Conservation (phyloP, 176 grass and related monocot genomes). For the Tillandsia leiboldiana region DNA sequence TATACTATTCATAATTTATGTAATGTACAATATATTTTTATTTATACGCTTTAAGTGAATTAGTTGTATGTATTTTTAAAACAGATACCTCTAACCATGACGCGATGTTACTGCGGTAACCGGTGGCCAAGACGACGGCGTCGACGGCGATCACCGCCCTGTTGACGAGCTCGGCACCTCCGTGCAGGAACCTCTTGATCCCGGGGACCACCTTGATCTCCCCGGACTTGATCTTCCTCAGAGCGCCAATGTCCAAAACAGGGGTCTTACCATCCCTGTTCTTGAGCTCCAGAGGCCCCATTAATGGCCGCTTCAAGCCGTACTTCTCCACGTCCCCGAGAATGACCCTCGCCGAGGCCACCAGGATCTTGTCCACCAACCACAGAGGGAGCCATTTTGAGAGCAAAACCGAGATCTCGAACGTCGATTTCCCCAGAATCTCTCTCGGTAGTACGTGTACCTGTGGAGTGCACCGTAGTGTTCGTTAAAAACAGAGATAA, state of each 20-base stretch:
- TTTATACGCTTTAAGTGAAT: too few relatives aligned
- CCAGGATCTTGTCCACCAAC: slow-evolving; percentile 28
- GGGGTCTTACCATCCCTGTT: slow-evolving; percentile 30
- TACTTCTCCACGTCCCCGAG: slow-evolving; percentile 26
- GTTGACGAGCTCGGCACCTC: slow-evolving; percentile 22
- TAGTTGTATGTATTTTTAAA: too few relatives aligned
- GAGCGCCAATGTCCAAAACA: slow-evolving; percentile 31
- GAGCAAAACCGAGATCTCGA: slow-evolving; percentile 26
- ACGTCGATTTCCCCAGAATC: slow-evolving; percentile 35
- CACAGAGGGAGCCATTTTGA: slow-evolving; percentile 31
- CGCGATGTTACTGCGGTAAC: slow-evolving; percentile 37
- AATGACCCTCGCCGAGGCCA: slow-evolving; percentile 21
- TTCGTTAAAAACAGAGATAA: too few relatives aligned
- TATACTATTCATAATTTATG: too few relatives aligned
- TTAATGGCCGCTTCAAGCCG: slow-evolving; percentile 21
- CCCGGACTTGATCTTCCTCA: slow-evolving; percentile 34
- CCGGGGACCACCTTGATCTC: slow-evolving; percentile 36
- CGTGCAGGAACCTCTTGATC: slow-evolving; percentile 22
- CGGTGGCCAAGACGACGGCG: slow-evolving; percentile 34
- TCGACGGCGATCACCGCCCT: slow-evolving; percentile 18
- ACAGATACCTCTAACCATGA: slow-evolving; percentile 29
- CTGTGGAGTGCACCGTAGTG: background rate
- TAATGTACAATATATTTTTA: too few relatives aligned
- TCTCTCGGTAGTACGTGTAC: slow-evolving; percentile 35
- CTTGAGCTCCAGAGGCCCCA: slow-evolving; percentile 43